Evolutionary conservation across 2,329 filamentous ascomycete species (phyloP), one percentile per base, ranked within the genome.

Genomic region (Aspergillus persii): DNA sequence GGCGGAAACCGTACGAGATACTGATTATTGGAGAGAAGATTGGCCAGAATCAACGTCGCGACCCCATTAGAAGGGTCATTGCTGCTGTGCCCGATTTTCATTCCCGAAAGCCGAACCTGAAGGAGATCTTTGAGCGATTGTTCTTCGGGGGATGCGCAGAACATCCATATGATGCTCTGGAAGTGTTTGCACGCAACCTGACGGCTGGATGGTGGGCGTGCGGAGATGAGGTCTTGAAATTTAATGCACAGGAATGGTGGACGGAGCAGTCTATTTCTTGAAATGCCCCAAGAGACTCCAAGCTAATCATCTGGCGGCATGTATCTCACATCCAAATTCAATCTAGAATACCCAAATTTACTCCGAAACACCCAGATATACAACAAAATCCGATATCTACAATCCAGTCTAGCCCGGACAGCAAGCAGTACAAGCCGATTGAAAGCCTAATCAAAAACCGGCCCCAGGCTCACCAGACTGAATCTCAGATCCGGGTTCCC

Each of bases 61-160:
- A 3, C 18, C 44, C 44, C 3, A 76, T 70, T 50, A 78, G 79
- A 61, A 78, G 82, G 66, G 77, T 87, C 8, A 79, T 88, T 58
- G 78, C 81, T 31, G 84, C 79, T 7, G 85, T 87, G 8, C 84
- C 86, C 8, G 86, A 88, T 71, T 58, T 87, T 12, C 86, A 89
- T 70, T 88, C 86, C 3, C 76, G 85, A n/a, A 89, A 89, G 68
- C 86, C 86, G 18, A 86, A 83, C 66, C 60, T 89, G 62, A 86
- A 84, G 68, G 69, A 75, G 11, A 54, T 87, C 27, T 72, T 88
- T 27, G 83, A 85, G 68, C 69, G 69, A 11, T 63, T 83, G 7
- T 71, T 86, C 62, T 74, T 76, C 52, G 18, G 26, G 18, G 50
- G 2, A 15, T 2, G 31, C 51, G 2, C 49, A 3, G 65, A 2